phyloP scores from a whole-genome alignment of 805 yeast species.

The Candida ascalaphidarum region DNA sequence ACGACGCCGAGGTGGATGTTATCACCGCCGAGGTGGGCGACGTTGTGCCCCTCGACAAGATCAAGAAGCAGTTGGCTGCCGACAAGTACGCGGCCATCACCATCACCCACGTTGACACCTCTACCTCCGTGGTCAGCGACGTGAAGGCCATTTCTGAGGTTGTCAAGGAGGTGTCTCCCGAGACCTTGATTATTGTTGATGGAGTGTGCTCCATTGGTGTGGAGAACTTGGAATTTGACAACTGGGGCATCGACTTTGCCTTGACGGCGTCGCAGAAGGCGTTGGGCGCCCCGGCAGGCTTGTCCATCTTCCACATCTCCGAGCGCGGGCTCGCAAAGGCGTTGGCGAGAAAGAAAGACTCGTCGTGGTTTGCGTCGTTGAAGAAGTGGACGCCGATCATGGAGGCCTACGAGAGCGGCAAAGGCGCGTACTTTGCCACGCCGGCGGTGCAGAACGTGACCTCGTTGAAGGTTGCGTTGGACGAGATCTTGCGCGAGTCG shows the following conservation, averaged over 20 bases:
- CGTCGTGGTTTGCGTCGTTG: slow-evolving; percentile 61
- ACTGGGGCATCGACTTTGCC: slow-evolving; percentile 84
- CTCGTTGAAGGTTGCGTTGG: slow-evolving; percentile 70
- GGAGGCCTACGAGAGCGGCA: slow-evolving; percentile 76
- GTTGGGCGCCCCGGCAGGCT: slow-evolving; percentile 89
- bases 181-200: slow-evolving; percentile 78
- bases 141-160: slow-evolving; percentile 53
- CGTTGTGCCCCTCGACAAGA: slow-evolving; percentile 45
- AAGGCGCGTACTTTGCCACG: slow-evolving; percentile 86
- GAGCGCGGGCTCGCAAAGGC: slow-evolving; percentile 65
- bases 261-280: slow-evolving; percentile 95
- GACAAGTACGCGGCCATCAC: slow-evolving; percentile 62
- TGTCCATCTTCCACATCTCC: slow-evolving; percentile 69
- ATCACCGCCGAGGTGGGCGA: slow-evolving; percentile 70
- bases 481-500: slow-evolving; percentile 50
- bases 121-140: slow-evolving; percentile 84
- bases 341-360: slow-evolving; percentile 36
- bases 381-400: slow-evolving; percentile 84
- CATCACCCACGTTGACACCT: slow-evolving; percentile 93
- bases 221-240: slow-evolving; percentile 76
- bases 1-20: slow-evolving; percentile 71
- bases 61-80: slow-evolving; percentile 47
- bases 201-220: slow-evolving; percentile 94
- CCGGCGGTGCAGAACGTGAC: slow-evolving; percentile 87
- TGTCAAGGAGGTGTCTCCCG: slow-evolving; percentile 64